Conservation (phyloP, 306 rosid species). For the Cercis canadensis region DNA sequence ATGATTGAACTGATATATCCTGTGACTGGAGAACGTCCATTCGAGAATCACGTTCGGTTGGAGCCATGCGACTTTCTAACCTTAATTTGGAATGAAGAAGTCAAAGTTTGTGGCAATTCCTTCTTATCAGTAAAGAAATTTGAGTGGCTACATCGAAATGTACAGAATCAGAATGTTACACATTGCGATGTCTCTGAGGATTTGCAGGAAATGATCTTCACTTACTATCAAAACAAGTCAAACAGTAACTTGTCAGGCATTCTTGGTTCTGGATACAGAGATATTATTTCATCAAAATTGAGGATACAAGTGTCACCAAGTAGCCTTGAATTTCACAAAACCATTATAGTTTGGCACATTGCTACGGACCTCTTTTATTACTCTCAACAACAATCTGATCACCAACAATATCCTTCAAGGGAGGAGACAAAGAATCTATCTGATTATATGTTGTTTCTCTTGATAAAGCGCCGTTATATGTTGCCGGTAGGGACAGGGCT, state of each 20-base stretch:
- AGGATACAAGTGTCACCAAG: too few species aligned
- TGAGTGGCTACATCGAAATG: not conserved
- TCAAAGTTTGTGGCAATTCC: not conserved
- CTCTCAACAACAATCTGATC: too few species aligned
- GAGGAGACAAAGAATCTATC: not conserved
- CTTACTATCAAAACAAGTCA: not conserved
- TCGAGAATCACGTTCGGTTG: too few species aligned
- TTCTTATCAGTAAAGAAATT: too few species aligned
- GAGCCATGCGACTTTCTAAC: not conserved
- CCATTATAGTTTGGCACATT: constrained; percentile 28
- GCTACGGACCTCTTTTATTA: not conserved
- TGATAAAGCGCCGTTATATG: not conserved
- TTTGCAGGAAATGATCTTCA: not conserved
- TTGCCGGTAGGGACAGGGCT: too few species aligned
- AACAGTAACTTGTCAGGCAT: too few species aligned
- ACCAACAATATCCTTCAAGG: too few species aligned
- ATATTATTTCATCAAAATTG: too few species aligned
- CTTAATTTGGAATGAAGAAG: not conserved
- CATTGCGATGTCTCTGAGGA: not conserved
- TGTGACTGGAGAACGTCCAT: not conserved
- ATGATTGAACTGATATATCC: not conserved
- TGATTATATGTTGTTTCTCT: constrained; percentile 18
- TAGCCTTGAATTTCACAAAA: not conserved
- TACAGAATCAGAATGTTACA: not conserved
- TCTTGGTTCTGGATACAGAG: too few species aligned